A percentile compares a stretch with the other conserved stretches of the same genome.
phyloP scores from a whole-genome alignment of 1,284 basidiomycete genomes.

The Xerocomus amazonicus region DNA sequence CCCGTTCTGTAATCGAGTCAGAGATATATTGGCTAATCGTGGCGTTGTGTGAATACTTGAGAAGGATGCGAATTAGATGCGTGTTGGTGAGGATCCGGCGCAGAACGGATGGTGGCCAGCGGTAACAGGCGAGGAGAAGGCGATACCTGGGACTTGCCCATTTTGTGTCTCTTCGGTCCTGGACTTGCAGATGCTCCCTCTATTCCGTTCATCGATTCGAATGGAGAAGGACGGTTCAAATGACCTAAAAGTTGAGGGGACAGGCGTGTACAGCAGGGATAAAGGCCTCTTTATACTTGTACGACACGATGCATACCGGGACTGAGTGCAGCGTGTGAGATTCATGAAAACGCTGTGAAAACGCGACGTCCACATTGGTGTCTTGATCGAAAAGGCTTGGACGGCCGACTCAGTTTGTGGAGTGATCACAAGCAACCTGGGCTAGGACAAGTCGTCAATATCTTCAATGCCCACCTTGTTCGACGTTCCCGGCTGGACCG shows the following conservation, averaged over 20 bases:
- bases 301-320: conserved; percentile 14
- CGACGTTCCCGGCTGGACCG: conserved; percentile 70
- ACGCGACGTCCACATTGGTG: conserved; percentile 24
- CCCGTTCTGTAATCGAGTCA: conserved; percentile 18
- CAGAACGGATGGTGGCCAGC: conserved; percentile 7
- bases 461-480: conserved; percentile 50
- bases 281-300: conserved; percentile 24
- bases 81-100: conserved; percentile 7
- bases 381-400: too few species aligned
- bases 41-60: conserved; percentile 15
- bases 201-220: conserved; percentile 13
- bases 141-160: conserved; percentile 8
- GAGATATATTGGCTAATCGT: conserved; percentile 4
- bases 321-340: conserved; percentile 19
- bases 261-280: neutral
- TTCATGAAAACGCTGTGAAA: conserved; percentile 13
- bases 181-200: conserved; percentile 1
- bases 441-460: neutral
- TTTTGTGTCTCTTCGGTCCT: conserved; percentile 17
- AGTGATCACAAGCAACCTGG: neutral
- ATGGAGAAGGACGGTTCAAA: neutral
- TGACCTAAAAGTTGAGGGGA: conserved; percentile 1
- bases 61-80: conserved; percentile 4
- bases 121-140: conserved; percentile 2
- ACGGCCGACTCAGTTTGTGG: neutral